These are phyloP conservation scores for Schizochytrium sp. DNA, from an alignment of 108 stramenopile species.

Conservation along the genomic window DNA sequence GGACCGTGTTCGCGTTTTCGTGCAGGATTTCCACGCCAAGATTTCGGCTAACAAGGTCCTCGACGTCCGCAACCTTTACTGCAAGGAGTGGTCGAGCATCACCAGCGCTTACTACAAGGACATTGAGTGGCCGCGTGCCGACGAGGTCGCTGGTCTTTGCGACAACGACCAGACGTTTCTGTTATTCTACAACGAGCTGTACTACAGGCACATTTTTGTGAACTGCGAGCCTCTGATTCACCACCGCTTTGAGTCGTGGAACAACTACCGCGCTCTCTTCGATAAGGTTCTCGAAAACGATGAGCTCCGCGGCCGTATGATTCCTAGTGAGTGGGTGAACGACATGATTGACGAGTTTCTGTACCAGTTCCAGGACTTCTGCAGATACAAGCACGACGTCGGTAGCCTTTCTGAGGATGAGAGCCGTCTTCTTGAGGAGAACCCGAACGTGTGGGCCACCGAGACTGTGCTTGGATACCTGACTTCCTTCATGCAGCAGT, in stretches of 20 bases:
- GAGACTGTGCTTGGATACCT: conserved; percentile 91
- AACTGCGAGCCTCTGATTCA: conserved; percentile 56
- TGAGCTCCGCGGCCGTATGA: conserved; percentile 66
- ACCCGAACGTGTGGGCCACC: conserved; percentile 91
- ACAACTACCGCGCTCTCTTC: conserved; percentile 86
- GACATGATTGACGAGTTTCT: conserved; percentile 98
- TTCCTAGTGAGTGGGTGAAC: conserved; percentile 95
- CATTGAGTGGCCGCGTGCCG: conserved; percentile 56
- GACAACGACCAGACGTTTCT: conserved; percentile 60
- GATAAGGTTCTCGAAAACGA: conserved; percentile 80
- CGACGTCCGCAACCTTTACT: conserved; percentile 57
- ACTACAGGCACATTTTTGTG: conserved; percentile 63
- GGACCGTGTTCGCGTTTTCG: conserved; percentile 22
- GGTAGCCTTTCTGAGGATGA: conserved; percentile 50
- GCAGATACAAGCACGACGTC: conserved; percentile 59
- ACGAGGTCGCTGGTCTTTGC: conserved; percentile 57
- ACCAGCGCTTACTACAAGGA: conserved; percentile 62
- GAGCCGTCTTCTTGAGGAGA: conserved; percentile 81
- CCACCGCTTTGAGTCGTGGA: conserved; percentile 81
- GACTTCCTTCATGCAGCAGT: conserved; percentile 82
- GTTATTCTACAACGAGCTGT: conserved; percentile 61
- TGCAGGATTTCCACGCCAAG: conserved; percentile 28
- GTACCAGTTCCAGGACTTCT: conserved; percentile 89
- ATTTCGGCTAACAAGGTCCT: conserved; percentile 24
- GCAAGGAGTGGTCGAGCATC: conserved; percentile 43